Base-by-base conservation (phyloP, 1,139 yeast species). In the Wickerhamomyces sp. region DNA sequence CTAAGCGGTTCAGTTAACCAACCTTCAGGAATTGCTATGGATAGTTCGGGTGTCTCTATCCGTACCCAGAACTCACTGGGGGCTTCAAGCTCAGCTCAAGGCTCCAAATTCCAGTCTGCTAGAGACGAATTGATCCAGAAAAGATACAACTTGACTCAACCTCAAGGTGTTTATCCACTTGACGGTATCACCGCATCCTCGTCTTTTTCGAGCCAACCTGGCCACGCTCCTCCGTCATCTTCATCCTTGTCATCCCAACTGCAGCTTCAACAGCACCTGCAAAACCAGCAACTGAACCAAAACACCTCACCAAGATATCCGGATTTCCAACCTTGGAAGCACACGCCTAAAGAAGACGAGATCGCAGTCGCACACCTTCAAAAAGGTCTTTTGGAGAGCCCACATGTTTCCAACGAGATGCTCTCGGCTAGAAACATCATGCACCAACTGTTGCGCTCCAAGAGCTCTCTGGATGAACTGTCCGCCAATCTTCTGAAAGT, bases 241-340 rank as follows among this genome's bases (percentile, higher is more conserved):
- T 23, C 13, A 12, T 25, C 27, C 10, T 13, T 25, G 9, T 21
- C 16, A 18, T 26, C 28, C 16, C 12, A 15, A 21, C 36, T 12
- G 10, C 33, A 11, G 13, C 14, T 13, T 6, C 26, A 35, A 19
- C 38, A 36, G 17, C 29, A 23, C 13, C 23, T 31, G 19, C 30
- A 24, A 12, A 17, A 21, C 3, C 20, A 16, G 5, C 17, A 11
- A 3, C 10, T 13, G 3, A 6, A 14, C 2, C 23, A 15, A 9
- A 14, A n/a, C n/a, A 24, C 11, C 20, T 16, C 31, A 12, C 20
- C 25, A 6, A 15, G 23, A 16, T 51, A 45, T 50, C 96, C 96
- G 1, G 96, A 87, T 58, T 86, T 78, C 55, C 66, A 66, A 38
- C 86, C 93, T 0, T 87, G 95, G 95, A 63, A 66, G 35, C 89